Evolutionary conservation across 768 basidiomycete species (phyloP).

Genomic region (Asterophora parasitica): DNA sequence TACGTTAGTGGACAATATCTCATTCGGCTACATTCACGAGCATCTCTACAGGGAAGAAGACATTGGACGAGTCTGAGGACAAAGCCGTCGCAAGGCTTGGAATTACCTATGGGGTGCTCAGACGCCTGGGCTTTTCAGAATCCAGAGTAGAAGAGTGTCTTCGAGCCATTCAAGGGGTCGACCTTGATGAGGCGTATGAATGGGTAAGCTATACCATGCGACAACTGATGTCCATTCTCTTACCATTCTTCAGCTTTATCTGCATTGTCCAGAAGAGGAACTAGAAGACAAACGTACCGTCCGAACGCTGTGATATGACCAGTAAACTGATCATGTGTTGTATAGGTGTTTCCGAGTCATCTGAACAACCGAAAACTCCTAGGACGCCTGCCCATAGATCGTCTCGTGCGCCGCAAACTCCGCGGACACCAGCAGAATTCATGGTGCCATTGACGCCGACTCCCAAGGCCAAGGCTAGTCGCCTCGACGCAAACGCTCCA

Average conservation of each 20-base stretch:
- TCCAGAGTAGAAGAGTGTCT: slow-evolving; percentile 70
- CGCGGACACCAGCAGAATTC: slow-evolving; percentile 31
- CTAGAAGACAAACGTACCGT: slow-evolving; percentile 37
- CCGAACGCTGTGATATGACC: not conserved
- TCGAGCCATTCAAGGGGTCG: slow-evolving; percentile 53
- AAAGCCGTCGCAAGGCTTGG: slow-evolving; percentile 68
- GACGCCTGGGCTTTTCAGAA: slow-evolving; percentile 73
- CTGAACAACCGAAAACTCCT: slow-evolving; percentile 17
- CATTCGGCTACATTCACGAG: slow-evolving; percentile 9
- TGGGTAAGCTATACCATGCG: slow-evolving; percentile 57
- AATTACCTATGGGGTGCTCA: slow-evolving; percentile 75
- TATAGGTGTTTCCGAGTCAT: slow-evolving; percentile 1
- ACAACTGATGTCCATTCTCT: not conserved
- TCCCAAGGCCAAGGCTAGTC: slow-evolving; percentile 16
- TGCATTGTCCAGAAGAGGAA: slow-evolving; percentile 61
- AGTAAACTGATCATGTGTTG: not conserved
- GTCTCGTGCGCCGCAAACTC: slow-evolving; percentile 25
- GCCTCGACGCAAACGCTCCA: slow-evolving; percentile 37
- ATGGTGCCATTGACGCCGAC: slow-evolving; percentile 20
- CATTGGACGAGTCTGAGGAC: slow-evolving; percentile 58
- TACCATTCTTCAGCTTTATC: slow-evolving; percentile 45
- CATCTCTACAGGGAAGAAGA: slow-evolving; percentile 25
- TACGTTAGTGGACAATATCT: slow-evolving; percentile 8
- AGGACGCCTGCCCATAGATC: slow-evolving; percentile 8
- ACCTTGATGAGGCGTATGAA: slow-evolving; percentile 85